Base-by-base conservation (phyloP, 169 alveolate genomes). In the Theileria sp. region DNA sequence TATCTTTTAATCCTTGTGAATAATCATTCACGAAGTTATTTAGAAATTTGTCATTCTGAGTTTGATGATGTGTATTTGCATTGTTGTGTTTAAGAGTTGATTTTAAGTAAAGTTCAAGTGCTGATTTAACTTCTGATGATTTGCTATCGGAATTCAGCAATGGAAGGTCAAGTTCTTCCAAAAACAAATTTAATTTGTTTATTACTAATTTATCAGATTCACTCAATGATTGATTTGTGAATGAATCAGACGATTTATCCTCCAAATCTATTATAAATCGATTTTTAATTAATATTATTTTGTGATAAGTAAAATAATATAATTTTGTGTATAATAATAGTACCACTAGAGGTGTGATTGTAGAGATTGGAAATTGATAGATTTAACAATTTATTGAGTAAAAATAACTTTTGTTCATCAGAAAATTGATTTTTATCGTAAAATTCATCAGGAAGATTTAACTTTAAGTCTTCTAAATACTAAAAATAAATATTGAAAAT, bases 401-500 rank as follows among this genome's bases (percentile, higher is more conserved):
- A 38, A 28, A 17, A 8, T n/a, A 21, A 25, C 10, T 19, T 21
- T 44, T 32, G 19, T 36, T 79, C 75, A 8, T 19, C 54, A 21
- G 71, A 44, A 8, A 79, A n/a, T 44, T 67, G 56, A 32, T 51
- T 72, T 5, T 34, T 26, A 23, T 17, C 23, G 5, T 34, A 67
- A 19, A 26, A 21, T 21, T 73, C 75, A 21, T 44, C 65, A 38
- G 54, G 44, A 44, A 79, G 34, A 15, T 61, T 70, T 10, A 79
- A 9, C 13, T 76, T 76, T 10, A 79, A 13, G 49, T 69, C 86
- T 10, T 32, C 25, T 61, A 69, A 79, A 54, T 79, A 79, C 86
- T 72, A 71, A 26, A 51, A 17, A 26, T 19, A 32, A 9, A 19
- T 67, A 13, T 13, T 38, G 44, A 36, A 15, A 17, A 21, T 6